Evolutionary conservation across 768 basidiomycete species (phyloP), one percentile per base, ranked within the genome.

Genomic region (Collybia mongolica): DNA sequence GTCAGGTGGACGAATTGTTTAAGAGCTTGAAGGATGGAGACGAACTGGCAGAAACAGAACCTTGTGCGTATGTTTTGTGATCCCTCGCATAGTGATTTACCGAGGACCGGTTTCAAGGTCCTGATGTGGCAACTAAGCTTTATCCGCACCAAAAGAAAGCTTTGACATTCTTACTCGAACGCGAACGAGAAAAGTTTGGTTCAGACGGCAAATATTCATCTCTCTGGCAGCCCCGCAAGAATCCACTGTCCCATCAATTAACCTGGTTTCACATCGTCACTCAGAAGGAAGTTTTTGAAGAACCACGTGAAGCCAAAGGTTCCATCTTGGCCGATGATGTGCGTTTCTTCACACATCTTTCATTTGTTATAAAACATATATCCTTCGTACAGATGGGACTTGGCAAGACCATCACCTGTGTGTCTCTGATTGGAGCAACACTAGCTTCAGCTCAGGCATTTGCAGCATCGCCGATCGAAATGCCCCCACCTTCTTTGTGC

Each of bases 81-180:
- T 19, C 14, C 35, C 42, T 36, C 24, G 24, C 24, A 29, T 7
- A 2, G n/a, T 17, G 17, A 37, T 29, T 17, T 19, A 14, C 12
- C 8, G 37, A 47, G 37, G 12, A 39, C 18, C 14, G 19, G n/a
- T 53, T 49, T 24, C 47, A 37, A 89, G 88, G 71, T 44, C 61
- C 75, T 46, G 84, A 88, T 59, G 82, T 99, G 47, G 88, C 86
- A 32, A 97, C 97, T 18, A 77, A 72, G 41, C 74, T 99, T 6
- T 99, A 98, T 70, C 93, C 96, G 17, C 97, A 99, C 75, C 97
- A 99, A 72, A 96, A 94, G 72, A 96, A 96, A 67, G 97, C 96
- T 19, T 76, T 99, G 17, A 93, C 96, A 1, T 99, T 99, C 69
- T 74, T 99, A 44, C 76, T 98, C 17, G 92, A 97, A 61, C 82